These are phyloP conservation scores for Senna siamea DNA, from an alignment of 306 rosid genomes.

Conservation along the genomic window DNA sequence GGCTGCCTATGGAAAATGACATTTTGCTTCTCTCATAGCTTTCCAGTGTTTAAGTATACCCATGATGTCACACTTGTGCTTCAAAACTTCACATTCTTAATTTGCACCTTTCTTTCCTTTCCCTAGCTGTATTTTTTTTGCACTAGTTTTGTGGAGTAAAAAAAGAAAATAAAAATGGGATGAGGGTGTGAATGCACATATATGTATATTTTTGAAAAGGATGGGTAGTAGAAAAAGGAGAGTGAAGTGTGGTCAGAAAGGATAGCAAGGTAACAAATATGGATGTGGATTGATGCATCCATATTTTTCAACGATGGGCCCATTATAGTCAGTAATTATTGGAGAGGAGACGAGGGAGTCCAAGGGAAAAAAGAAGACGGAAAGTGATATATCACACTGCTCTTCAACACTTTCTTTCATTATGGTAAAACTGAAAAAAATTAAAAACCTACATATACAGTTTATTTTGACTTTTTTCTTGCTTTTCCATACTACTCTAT, in stretches of 20 bases:
- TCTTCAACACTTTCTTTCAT: constrained; percentile 16
- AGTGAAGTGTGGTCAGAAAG: background rate
- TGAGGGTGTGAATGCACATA: background rate
- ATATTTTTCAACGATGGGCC: constrained; percentile 2
- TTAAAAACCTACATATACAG: background rate
- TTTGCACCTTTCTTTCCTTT: too few relatives aligned
- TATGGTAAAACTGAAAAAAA: background rate
- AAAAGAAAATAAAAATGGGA: too few relatives aligned
- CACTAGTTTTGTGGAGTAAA: too few relatives aligned
- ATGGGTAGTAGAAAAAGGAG: background rate
- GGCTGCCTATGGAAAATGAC: too few relatives aligned
- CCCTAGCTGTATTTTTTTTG: too few relatives aligned
- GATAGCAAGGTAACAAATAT: too few relatives aligned
- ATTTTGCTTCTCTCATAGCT: too few relatives aligned
- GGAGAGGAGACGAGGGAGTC: background rate
- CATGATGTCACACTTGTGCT: too few relatives aligned
- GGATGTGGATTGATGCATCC: background rate
- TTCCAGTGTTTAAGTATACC: too few relatives aligned
- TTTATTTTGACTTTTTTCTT: constrained; percentile 47
- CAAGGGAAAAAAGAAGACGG: constrained; percentile 4
- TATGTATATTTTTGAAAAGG: background rate
- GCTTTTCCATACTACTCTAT: background rate
- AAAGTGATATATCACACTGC: constrained; percentile 36
- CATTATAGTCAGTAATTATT: constrained; percentile 3
- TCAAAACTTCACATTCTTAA: too few relatives aligned